Evolutionary conservation across 2,329 filamentous ascomycete species (phyloP), one percentile per base, ranked within the genome.

Genomic region (Fusarium verticillioides): DNA sequence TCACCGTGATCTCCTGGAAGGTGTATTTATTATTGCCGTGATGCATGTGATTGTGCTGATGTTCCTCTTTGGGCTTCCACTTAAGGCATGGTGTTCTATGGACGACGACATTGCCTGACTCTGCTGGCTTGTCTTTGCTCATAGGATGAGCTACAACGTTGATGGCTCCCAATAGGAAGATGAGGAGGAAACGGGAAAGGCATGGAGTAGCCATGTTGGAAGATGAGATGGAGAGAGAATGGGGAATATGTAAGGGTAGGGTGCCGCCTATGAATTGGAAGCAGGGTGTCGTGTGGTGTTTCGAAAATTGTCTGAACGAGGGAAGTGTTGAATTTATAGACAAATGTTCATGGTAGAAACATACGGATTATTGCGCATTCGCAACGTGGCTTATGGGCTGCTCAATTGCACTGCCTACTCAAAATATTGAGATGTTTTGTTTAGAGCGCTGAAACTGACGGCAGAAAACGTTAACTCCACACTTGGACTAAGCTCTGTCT

Each of bases 291-390:
- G 21, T 54, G 13, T 39, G 13, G 13, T 39, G 13, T 28, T n/a
- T 28, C 5, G 23, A 40, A 40, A n/a, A 15, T 23, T 13, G 50
- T 12, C 8, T 40, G 4, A 9, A 37, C 6, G 32, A 12, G 23
- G 23, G 23, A 7, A 28, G 19, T 12, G 19, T 1, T 54, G 10
- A 2, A 21, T 54, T 54, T 54, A 40, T 54, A 54, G 34, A 28
- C 10, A 40, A 18, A 39, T 26, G 7, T 4, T 10, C 30, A 15
- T 2, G 6, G 12, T 15, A 19, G 12, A 13, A 26, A 9, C n/a
- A 21, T 9, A 9, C 7, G n/a, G 2, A 10, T 2, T 11, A 4
- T 5, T 18, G 5, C 8, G 10, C n/a, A 9, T n/a, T n/a, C 1
- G 0, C 9, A 7, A 9, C 2, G 1, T 54, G 34, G 15, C 13